Percentiles rank a stretch among this genome's conserved stretches.
Evolutionary conservation across 306 rosid species (phyloP).

Genomic region (Citrullus colocynthis): DNA sequence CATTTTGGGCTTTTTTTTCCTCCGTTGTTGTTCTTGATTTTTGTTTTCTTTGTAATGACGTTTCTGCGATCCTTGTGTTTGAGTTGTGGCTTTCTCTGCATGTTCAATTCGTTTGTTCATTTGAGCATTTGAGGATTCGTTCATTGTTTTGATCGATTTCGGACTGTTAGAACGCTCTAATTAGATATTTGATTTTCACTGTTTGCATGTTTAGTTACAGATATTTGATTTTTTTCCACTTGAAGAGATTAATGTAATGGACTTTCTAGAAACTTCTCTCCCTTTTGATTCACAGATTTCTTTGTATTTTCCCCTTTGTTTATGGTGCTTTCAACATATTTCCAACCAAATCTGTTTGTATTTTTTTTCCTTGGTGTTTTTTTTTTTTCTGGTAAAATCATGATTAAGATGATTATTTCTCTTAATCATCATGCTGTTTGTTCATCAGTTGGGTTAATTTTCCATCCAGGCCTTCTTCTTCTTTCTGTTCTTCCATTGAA

Average conservation of each 20-base stretch:
- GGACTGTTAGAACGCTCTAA: not conserved
- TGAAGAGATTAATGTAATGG: not conserved
- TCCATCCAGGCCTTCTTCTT: not conserved
- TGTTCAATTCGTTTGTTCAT: not conserved
- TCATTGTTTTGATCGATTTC: not conserved
- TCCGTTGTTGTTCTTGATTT: not conserved
- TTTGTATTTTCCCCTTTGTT: not conserved
- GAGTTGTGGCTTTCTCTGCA: not conserved
- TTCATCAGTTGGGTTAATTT: not conserved
- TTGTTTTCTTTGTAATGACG: not conserved
- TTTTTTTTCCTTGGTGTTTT: not conserved
- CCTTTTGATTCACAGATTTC: not conserved
- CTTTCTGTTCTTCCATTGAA: not conserved
- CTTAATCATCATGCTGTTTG: not conserved
- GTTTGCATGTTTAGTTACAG: not conserved
- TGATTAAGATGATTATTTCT: not conserved
- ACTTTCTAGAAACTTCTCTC: not conserved
- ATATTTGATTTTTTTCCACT: not conserved
- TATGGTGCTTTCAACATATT: not conserved
- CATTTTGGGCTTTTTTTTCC: not conserved
- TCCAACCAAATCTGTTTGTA: not conserved
- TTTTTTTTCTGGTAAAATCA: not conserved
- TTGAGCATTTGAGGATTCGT: not conserved
- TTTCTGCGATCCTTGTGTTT: not conserved
- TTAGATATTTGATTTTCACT: constrained; percentile 8